Evolutionary conservation across 2,329 filamentous ascomycete genomes (phyloP).

Genomic region (Xylaria polymorpha): DNA sequence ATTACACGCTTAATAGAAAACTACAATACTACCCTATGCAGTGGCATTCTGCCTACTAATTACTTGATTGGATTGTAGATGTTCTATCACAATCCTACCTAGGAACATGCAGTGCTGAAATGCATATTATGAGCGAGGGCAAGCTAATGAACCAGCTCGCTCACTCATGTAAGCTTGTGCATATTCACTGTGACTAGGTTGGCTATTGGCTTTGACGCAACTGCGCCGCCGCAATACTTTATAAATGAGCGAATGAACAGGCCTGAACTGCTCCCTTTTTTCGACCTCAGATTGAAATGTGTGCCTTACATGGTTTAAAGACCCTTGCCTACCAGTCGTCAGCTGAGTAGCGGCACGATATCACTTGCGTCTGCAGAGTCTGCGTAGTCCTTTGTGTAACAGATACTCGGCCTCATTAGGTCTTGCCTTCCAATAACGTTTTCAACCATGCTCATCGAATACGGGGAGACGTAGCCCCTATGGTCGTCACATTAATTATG

Average conservation of each 20-base stretch:
- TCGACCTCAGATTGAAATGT: too few species aligned
- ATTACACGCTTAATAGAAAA: neutral
- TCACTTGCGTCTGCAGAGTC: neutral
- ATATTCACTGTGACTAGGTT: neutral
- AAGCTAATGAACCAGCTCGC: neutral
- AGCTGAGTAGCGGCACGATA: neutral
- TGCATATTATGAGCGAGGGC: neutral
- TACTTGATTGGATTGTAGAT: too few species aligned
- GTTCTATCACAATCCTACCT: too few species aligned
- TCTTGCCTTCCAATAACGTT: neutral
- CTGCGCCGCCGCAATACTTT: neutral
- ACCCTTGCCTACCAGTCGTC: too few species aligned
- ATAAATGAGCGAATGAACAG: neutral
- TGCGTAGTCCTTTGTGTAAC: too few species aligned
- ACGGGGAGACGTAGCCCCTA: neutral
- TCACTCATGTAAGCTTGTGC: neutral
- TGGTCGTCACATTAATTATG: neutral
- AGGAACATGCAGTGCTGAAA: too few species aligned
- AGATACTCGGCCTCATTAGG: neutral
- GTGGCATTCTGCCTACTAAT: too few species aligned
- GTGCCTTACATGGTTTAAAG: too few species aligned
- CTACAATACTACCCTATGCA: too few species aligned
- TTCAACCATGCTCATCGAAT: neutral
- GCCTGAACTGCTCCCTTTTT: too few species aligned
- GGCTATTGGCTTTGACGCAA: neutral